Conservation (phyloP, 2,329 filamentous ascomycete species). For the Hymenoscyphus repandus region DNA sequence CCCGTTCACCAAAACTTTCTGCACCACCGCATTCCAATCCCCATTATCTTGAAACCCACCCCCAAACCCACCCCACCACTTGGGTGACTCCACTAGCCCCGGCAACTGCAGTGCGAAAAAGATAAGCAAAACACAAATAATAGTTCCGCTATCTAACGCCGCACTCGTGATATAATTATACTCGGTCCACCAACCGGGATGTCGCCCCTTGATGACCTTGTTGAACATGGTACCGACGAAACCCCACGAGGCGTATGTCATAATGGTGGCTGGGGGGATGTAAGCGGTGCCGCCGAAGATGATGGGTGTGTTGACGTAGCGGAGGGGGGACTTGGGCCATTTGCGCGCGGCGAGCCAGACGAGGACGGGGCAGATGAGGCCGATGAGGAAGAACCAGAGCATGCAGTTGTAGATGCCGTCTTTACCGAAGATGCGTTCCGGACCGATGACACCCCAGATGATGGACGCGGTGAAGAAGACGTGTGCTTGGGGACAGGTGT, state of each 20-base stretch:
- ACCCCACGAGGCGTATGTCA: constrained; percentile 64
- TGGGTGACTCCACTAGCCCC: constrained; percentile 41
- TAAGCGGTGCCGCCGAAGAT: constrained; percentile 60
- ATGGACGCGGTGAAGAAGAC: constrained; percentile 64
- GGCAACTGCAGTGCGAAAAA: constrained; percentile 65
- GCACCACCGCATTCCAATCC: constrained; percentile 14
- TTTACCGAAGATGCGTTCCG: constrained; percentile 61
- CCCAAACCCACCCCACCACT: constrained; percentile 44
- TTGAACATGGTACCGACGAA: constrained; percentile 64
- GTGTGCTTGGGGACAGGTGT: constrained; percentile 44
- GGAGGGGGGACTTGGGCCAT: constrained; percentile 56
- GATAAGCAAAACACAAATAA: constrained; percentile 61
- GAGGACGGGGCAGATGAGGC: constrained; percentile 55
- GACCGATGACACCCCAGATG: constrained; percentile 70
- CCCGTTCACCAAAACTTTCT: constrained; percentile 5
- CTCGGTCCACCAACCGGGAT: constrained; percentile 69
- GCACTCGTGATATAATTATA: constrained; percentile 74
- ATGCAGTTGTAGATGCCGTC: constrained; percentile 57
- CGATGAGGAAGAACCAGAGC: constrained; percentile 68
- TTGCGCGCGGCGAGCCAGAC: constrained; percentile 51
- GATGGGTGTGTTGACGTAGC: constrained; percentile 63
- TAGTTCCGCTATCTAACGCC: constrained; percentile 63
- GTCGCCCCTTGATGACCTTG: constrained; percentile 58
- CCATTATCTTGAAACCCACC: constrained; percentile 7
- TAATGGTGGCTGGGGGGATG: constrained; percentile 64